phyloP scores from a whole-genome alignment of 495 filamentous ascomycete species.

The Hyaloscypha variabilis region DNA sequence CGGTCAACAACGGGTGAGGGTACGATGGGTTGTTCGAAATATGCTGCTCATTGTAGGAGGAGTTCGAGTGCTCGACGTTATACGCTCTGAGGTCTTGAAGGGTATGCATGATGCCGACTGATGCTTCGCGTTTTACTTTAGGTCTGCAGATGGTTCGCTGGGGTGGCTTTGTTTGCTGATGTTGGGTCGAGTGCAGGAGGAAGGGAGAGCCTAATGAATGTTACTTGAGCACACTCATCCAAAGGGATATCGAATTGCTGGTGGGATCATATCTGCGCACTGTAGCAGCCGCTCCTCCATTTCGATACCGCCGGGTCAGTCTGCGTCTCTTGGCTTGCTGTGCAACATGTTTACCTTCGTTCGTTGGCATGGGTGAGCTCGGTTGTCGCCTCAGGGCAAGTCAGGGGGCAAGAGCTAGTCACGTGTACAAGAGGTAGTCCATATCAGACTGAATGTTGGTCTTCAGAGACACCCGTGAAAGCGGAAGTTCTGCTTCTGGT shows the following conservation, averaged over 20 bases:
- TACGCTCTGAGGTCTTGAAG: neutral
- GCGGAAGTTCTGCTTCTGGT: neutral
- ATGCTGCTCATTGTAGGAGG: neutral
- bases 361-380: neutral
- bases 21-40: too few species aligned
- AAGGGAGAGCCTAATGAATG: neutral
- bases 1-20: neutral
- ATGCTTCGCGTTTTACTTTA: neutral
- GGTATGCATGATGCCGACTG: constrained; percentile 1
- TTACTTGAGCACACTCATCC: neutral
- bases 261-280: neutral
- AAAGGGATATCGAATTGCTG: neutral
- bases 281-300: neutral
- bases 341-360: neutral
- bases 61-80: neutral
- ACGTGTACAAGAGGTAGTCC: neutral
- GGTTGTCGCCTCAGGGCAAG: neutral
- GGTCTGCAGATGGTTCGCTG: neutral
- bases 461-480: too few species aligned
- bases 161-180: neutral
- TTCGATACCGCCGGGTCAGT: neutral
- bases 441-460: too few species aligned
- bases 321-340: neutral
- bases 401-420: neutral
- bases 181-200: neutral